Base-by-base conservation (phyloP, 768 basidiomycete species). In the Suillus occidentalis region DNA sequence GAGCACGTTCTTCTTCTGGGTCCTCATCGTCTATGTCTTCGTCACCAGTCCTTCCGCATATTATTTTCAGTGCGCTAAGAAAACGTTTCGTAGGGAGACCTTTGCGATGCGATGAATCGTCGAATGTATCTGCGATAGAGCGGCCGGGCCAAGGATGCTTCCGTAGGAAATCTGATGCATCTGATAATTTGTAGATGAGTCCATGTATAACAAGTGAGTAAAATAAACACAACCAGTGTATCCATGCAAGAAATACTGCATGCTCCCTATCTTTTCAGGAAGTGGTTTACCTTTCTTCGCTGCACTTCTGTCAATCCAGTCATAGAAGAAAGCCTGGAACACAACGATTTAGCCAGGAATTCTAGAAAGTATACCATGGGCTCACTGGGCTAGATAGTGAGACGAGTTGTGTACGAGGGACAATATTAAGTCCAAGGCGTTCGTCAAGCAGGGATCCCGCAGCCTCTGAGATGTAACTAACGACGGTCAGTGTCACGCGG, bases 131-230 rank as follows among this genome's bases (percentile, higher is more conserved):
- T 3, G 89, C 78, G 20, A 95, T 88, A 12, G 91, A 85, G 40
- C 92, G 86, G 18, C 93, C 93, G 3, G 95, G 95, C 89, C 90
- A 94, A 3, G 94, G 94, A 72, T 96, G 84, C 70, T 87, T 90
- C 57, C 90, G 84, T 64, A 97, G 83, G 70, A 95, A 96, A 58
- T 92, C 92, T 3, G 92, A 93, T 0, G 93, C 92, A 75, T 96
- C 94, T 91, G 60, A 28, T 5, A 31, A 60, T 37, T 8, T 9
- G 60, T 57, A 53, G 31, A 25, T 34, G 28, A 5, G 52, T 37
- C 37, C 7, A 22, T 34, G 28, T n/a, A 13, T 40, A 50, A 42
- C 28, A 13, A 31, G 45, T n/a, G 16, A 39, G 34, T 47, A 6
- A 18, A 62, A 37, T 34, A 10, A 37, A 28, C 60, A 36, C 69